A percentile compares a stretch with the other conserved stretches of the same genome.
Conservation (phyloP, 2,329 filamentous ascomycete species). For the Setomelanomma holmii region DNA sequence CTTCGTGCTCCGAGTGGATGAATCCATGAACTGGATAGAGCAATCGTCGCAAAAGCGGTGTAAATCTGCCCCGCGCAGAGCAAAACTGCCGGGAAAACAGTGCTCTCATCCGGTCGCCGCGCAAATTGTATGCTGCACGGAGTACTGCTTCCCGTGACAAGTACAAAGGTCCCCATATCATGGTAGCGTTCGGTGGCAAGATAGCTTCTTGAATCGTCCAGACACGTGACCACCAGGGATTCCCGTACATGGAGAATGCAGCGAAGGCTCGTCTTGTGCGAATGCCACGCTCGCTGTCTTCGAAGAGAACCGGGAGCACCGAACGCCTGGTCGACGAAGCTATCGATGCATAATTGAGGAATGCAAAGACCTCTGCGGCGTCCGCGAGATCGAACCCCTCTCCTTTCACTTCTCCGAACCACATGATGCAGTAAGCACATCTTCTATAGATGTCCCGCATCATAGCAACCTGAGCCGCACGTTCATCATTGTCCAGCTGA, state of each 20-base stretch:
- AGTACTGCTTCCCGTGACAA: neutral
- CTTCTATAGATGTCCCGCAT: constrained; percentile 37
- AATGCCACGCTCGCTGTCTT: neutral
- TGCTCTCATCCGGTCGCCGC: neutral
- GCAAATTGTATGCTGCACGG: neutral
- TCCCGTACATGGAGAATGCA: constrained; percentile 23
- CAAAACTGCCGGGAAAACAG: constrained; percentile 1
- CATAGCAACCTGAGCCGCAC: constrained; percentile 28
- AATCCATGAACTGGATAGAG: constrained; percentile 25
- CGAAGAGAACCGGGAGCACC: constrained; percentile 11
- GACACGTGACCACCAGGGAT: constrained; percentile 26
- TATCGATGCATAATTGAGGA: no score
- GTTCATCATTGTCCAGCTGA: constrained; percentile 30
- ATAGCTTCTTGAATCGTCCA: constrained; percentile 29
- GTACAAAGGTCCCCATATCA: constrained; percentile 6
- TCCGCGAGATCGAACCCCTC: no score
- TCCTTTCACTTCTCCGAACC: constrained; percentile 28
- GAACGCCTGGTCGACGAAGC: no score
- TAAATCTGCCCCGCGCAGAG: constrained; percentile 1
- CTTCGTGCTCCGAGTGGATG: constrained; percentile 6
- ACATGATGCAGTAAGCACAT: constrained; percentile 27
- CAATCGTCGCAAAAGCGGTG: constrained; percentile 13
- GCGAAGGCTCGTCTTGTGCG: constrained; percentile 16
- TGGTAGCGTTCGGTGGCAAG: constrained; percentile 11
- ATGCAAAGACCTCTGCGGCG: no score